Evolutionary conservation across 441 rosid species (phyloP).

Genomic region (Isatis lusitanica): DNA sequence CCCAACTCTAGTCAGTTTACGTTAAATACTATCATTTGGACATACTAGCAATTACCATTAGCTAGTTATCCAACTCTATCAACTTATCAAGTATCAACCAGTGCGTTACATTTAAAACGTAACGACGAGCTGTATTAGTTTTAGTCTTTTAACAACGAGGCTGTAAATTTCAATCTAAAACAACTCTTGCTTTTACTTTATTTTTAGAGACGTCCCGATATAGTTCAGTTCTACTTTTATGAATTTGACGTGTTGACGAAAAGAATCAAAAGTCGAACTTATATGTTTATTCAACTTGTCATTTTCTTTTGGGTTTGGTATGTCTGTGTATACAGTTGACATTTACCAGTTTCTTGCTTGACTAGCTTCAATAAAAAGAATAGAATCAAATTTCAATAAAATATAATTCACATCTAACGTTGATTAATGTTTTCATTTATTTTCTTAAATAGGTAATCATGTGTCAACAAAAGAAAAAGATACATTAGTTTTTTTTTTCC

Average conservation of each 20-base stretch:
- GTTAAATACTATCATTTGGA: background rate
- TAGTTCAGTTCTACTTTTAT: background rate
- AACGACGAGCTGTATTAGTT: background rate
- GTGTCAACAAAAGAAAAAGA: background rate
- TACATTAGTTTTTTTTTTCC: too few species aligned
- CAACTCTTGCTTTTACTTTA: too few species aligned
- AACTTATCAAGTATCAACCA: too few species aligned
- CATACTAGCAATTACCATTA: background rate
- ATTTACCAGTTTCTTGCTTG: conserved; percentile 12
- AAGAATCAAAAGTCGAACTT: conserved; percentile 9
- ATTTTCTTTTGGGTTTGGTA: background rate
- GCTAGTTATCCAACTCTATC: background rate
- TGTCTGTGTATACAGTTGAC: conserved; percentile 24
- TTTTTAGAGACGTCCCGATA: background rate
- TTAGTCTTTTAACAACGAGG: background rate
- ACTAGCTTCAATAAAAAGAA: background rate
- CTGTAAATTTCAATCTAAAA: background rate
- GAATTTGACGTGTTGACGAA: background rate
- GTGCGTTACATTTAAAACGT: background rate
- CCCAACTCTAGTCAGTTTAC: background rate
- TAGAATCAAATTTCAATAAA: too few species aligned
- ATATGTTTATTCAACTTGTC: background rate
- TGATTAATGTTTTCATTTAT: background rate
- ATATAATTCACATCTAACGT: background rate
- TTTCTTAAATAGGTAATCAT: background rate